Conservation (phyloP, 306 rosid genomes). For the Psophocarpus tetragonolobus region DNA sequence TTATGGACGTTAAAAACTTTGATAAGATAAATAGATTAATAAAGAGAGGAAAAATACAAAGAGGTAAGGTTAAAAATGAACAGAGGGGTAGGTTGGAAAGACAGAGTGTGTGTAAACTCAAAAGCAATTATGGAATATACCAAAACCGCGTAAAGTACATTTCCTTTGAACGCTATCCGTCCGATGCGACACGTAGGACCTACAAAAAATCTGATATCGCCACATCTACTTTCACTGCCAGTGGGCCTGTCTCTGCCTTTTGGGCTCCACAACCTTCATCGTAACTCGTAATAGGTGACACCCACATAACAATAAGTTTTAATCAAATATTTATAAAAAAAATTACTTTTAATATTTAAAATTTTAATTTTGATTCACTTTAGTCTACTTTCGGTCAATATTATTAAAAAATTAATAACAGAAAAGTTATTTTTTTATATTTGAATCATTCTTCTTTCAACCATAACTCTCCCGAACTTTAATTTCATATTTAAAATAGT, state of each 20-base stretch:
- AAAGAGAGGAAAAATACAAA: neutral
- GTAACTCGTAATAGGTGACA: neutral
- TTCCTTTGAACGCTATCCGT: conserved; percentile 49
- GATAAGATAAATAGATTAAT: conserved; percentile 2
- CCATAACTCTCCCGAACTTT: too few relatives aligned
- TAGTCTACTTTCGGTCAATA: too few relatives aligned
- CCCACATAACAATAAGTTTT: too few relatives aligned
- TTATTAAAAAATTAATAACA: too few relatives aligned
- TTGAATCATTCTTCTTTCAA: too few relatives aligned
- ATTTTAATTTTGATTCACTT: too few relatives aligned
- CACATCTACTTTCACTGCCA: conserved; percentile 32
- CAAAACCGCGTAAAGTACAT: conserved; percentile 79
- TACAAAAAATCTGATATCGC: neutral
- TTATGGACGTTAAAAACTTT: neutral
- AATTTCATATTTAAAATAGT: too few relatives aligned
- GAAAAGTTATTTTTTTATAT: too few relatives aligned
- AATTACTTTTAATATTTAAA: too few relatives aligned
- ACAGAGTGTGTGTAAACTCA: conserved; percentile 45
- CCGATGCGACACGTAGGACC: conserved; percentile 43
- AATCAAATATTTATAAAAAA: too few relatives aligned
- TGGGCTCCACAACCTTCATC: conserved; percentile 34
- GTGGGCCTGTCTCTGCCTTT: neutral
- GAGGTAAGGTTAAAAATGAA: neutral
- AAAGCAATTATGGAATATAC: conserved; percentile 61
- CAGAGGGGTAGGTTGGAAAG: neutral